Base-by-base conservation (phyloP, 2,329 filamentous ascomycete species). In the Colletotrichum kahawae region DNA sequence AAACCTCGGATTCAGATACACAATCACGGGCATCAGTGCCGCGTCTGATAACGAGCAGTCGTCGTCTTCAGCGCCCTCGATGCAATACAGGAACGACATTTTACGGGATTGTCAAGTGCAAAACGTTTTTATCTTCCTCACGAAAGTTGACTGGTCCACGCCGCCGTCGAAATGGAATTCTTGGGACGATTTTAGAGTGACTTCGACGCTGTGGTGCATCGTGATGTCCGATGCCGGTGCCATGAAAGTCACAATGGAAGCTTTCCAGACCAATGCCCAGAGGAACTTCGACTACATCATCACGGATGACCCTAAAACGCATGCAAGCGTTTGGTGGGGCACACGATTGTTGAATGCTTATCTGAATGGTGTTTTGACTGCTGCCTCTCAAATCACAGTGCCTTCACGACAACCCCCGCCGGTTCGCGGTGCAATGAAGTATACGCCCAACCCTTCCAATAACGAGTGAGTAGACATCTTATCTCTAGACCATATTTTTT, bases 261-360 rank as follows among this genome's bases (percentile, higher is more conserved):
- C 18, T 0, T 16, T 10, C 2, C 2, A 65, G 2, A 10, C 2
- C 3, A 29, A 38, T 4, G 7, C 13, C 1, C 14, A 34, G 38
- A 21, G 62, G 13, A 16, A 7, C 5, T 65, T 18, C 36, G 27
- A 51, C 24, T 65, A 65, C 2, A 5, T 65, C 4, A 4, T 65
- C 1, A 4, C 3, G 14, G 34, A 48, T 29, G 14, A 65, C 18
- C 27, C n/a, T 13, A 12, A 24, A 34, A 33, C 62, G 5, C 62
- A 31, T 8, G 62, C 36, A 18, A 48, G 62, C 38, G 24, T 65
- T 4, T 65, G 62, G 62, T 65, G 62, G 36, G 62, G 62, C 24
- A 65, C 62, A 4, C 21, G 62, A 16, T 14, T 65, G 6, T 7
- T 65, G 24, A 65, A 65, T 34, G 62, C 62, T 21, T 65, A 65